These are phyloP conservation scores for Neofusicoccum kwambonambiense DNA, from an alignment of 2,329 filamentous ascomycete genomes.

Conservation along the genomic window DNA sequence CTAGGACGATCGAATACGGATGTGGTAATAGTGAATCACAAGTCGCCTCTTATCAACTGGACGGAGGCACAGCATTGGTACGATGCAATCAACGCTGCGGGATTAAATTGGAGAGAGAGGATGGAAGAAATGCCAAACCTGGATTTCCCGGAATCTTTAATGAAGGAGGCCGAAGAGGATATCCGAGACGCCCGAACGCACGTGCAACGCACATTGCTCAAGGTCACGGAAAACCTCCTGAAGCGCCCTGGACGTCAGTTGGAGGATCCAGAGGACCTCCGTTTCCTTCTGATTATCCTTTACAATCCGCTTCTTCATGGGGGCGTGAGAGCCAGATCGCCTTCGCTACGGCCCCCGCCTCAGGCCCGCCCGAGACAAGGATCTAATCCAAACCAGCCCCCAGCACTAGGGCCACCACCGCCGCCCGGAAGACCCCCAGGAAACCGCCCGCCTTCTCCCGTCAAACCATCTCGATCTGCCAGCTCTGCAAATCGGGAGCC, in stretches of 20 bases:
- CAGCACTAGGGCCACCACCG: neutral
- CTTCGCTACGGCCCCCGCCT: neutral
- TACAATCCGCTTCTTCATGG: conserved; percentile 74
- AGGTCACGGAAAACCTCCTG: conserved; percentile 73
- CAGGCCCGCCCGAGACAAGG: conserved; percentile 11
- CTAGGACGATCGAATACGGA: neutral
- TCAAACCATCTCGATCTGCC: neutral
- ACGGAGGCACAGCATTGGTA: conserved; percentile 72
- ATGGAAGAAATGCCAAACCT: conserved; percentile 47
- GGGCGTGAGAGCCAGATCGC: neutral
- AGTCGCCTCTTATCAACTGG: conserved; percentile 75
- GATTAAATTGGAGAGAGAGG: conserved; percentile 62
- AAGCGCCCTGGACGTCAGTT: conserved; percentile 75
- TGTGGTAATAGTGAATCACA: conserved; percentile 49
- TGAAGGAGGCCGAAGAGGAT: conserved; percentile 50
- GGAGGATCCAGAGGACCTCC: conserved; percentile 65
- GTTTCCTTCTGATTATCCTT: conserved; percentile 76
- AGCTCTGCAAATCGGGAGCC: conserved; percentile 29
- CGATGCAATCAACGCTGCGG: conserved; percentile 64
- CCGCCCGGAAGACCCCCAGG: neutral
- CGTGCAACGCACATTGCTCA: conserved; percentile 68
- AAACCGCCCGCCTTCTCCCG: neutral
- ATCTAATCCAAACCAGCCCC: conserved; percentile 9
- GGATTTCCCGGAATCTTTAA: conserved; percentile 44
- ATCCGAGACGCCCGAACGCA: conserved; percentile 65